A percentile compares a stretch with the other conserved stretches of the same genome.
These are phyloP conservation scores for Lunularia cruciata DNA, from an alignment of 225 moss, liverwort and hornwort species.

Conservation along the genomic window DNA sequence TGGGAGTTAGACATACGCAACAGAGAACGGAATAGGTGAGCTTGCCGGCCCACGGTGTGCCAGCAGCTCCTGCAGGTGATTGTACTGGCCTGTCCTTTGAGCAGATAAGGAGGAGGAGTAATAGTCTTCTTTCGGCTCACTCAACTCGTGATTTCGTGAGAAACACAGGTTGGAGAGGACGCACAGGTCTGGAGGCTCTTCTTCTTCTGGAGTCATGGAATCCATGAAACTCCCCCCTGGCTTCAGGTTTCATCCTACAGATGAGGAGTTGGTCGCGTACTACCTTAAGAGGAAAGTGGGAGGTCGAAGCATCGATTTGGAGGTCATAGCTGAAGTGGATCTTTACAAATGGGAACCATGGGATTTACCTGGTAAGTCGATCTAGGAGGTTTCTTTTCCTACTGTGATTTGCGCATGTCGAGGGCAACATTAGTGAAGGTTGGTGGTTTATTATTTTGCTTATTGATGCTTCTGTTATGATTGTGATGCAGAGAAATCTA, in stretches of 20 bases:
- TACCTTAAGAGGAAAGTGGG: constrained; percentile 75
- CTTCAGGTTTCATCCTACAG: constrained; percentile 81
- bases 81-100: neutral
- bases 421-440: neutral
- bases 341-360: constrained; percentile 87
- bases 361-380: constrained; percentile 62
- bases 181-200: neutral
- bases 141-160: neutral
- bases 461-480: neutral
- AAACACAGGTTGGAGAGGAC: neutral
- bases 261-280: constrained; percentile 70
- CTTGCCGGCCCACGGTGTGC: neutral
- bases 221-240: constrained; percentile 56
- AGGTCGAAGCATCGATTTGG: constrained; percentile 47
- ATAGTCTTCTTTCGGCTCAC: neutral
- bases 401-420: neutral
- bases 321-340: constrained; percentile 66
- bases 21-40: too few species aligned
- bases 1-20: too few species aligned
- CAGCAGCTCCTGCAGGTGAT: neutral
- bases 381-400: neutral
- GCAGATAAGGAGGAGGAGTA: neutral
- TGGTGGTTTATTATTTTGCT: neutral
- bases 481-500: constrained; percentile 51
- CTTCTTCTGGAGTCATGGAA: neutral